Base-by-base conservation (phyloP, 805 yeast genomes). In the Sugiyamaella qingdaonensis region DNA sequence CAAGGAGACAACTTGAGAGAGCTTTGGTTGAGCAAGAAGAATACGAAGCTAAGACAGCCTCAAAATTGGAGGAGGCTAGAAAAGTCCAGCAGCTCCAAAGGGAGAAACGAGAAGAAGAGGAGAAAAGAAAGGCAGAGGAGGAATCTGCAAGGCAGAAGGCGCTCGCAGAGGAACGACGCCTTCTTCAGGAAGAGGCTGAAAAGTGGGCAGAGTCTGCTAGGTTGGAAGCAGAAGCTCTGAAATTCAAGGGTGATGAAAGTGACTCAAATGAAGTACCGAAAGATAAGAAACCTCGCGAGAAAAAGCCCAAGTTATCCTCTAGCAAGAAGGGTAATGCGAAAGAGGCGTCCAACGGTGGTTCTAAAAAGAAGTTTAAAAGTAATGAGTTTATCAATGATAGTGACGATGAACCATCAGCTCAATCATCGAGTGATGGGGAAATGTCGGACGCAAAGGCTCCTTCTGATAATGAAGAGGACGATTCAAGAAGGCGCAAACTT, bases 11-110 rank as follows among this genome's bases (percentile, higher is more conserved):
- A 65, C 76, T 94, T 58, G 86, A 79, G 59, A 79, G 84, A 55
- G 80, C 84, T 29, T 72, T 86, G 49, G 81, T 78, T 24, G 92
- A 88, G 59, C 97, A 94, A 60, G 74, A 76, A 58, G 84, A 78
- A 56, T 83, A 77, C 67, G 91, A 88, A 54, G 67, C 67, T 14
- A 76, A 78, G 53, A 74, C 80, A 50, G 77, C 78, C 49, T 74
- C 74, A 37, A 87, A 81, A 70, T 74, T 92, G 53, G 84, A 78
- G 46, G 89, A 82, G 57, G 97, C 97, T 19, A 79, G 81, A 68
- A 81, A 78, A 64, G 59, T 77, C 42, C 76, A 85, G 59, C 85
- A 82, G 53, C 84, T 79, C 58, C 88, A 81, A 62, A 76, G 69
- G 47, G 70, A 64, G 1, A 67, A 61, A 52, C 68, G 64, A 46